These are phyloP conservation scores for Apostasia shenzhenica DNA, from an alignment of 106 monocot genomes.

Conservation along the genomic window DNA sequence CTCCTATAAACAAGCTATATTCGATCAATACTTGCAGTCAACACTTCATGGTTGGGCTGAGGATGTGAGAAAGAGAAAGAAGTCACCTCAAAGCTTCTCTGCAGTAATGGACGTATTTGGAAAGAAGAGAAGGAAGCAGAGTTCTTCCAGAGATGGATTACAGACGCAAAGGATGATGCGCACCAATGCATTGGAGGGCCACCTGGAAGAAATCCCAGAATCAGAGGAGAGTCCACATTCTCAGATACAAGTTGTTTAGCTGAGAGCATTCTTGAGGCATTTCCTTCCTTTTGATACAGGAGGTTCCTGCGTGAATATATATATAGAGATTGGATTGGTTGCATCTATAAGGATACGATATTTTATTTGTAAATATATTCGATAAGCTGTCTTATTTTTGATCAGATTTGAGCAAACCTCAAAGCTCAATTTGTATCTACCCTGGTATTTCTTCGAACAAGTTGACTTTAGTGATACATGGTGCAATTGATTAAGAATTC, in stretches of 20 bases:
- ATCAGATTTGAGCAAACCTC: too few species aligned
- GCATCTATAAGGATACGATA: too few species aligned
- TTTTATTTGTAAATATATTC: too few species aligned
- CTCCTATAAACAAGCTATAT: conserved; percentile 24
- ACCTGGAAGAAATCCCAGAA: background rate
- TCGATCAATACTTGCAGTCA: conserved; percentile 9
- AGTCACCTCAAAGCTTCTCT: background rate
- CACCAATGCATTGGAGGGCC: background rate
- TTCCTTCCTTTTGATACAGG: too few species aligned
- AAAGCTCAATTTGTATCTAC: too few species aligned
- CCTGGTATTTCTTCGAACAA: too few species aligned
- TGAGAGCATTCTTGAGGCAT: too few species aligned
- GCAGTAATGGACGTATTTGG: conserved; percentile 6
- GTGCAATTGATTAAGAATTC: too few species aligned
- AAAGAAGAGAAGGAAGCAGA: background rate
- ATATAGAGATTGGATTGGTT: too few species aligned
- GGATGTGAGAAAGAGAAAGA: conserved; percentile 12
- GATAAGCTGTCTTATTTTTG: too few species aligned
- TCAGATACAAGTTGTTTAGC: background rate
- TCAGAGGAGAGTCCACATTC: background rate
- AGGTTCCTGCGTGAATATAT: too few species aligned
- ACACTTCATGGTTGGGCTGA: conserved; percentile 22
- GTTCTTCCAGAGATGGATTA: background rate
- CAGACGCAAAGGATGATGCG: conserved; percentile 3
- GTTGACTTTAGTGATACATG: too few species aligned